phyloP scores from a whole-genome alignment of 345 rosid genomes.

The Abelmoschus esculentus region DNA sequence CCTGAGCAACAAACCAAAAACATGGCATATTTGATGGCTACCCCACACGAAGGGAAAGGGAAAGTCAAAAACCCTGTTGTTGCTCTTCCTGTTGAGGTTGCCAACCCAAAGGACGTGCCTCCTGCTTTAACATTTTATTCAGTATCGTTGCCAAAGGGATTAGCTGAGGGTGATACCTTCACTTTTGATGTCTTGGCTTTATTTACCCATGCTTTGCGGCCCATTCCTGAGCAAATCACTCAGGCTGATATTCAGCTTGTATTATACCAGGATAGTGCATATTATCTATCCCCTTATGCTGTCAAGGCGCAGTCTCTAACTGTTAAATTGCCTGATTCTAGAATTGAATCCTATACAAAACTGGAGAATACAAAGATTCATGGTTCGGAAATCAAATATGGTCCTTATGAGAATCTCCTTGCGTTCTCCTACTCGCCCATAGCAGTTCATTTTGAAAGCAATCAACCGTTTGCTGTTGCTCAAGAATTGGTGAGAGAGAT shows the following conservation, averaged over 20 bases:
- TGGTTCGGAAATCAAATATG: slow-evolving; percentile 83
- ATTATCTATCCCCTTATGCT: slow-evolving; percentile 65
- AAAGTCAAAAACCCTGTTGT: slow-evolving; percentile 39
- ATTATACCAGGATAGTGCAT: slow-evolving; percentile 64
- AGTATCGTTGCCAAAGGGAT: slow-evolving; percentile 34
- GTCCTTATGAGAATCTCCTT: slow-evolving; percentile 65
- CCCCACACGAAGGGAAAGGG: slow-evolving; percentile 54
- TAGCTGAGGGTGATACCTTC: no score
- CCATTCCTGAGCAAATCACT: slow-evolving; percentile 59
- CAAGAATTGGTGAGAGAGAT: slow-evolving; percentile 72
- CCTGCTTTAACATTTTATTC: slow-evolving; percentile 49
- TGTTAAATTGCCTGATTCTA: slow-evolving; percentile 60
- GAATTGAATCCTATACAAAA: slow-evolving; percentile 74
- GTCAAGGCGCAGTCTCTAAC: slow-evolving; percentile 67
- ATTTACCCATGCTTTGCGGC: no score
- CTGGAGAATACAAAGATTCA: slow-evolving; percentile 55
- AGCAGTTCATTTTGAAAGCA: slow-evolving; percentile 78
- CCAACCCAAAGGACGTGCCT: slow-evolving; percentile 38
- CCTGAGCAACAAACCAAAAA: slow-evolving; percentile 29
- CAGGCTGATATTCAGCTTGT: slow-evolving; percentile 91
- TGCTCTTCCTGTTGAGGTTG: slow-evolving; percentile 38
- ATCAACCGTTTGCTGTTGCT: slow-evolving; percentile 76
- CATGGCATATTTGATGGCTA: slow-evolving; percentile 59
- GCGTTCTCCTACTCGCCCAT: slow-evolving; percentile 62
- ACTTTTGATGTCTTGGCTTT: no score